phyloP scores from a whole-genome alignment of 2,329 filamentous ascomycete genomes.

The Aspergillus sp. region DNA sequence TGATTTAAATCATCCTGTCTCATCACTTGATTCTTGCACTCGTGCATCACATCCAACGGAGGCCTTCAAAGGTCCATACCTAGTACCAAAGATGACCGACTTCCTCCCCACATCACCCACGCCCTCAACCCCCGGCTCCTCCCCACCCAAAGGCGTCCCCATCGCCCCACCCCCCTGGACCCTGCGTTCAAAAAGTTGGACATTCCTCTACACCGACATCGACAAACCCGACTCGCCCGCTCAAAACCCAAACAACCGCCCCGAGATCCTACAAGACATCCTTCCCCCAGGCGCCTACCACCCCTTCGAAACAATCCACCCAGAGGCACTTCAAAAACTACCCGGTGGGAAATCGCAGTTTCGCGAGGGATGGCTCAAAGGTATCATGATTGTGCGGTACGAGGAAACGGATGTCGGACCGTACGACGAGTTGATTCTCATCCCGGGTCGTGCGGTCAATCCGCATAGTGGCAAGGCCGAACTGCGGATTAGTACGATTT shows the following conservation, averaged over 20 bases:
- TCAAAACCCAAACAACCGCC: constrained; percentile 10
- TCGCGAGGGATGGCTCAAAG: constrained; percentile 4
- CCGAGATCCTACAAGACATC: background rate
- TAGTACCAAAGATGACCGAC: background rate
- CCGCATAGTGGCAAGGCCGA: background rate
- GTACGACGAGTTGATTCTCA: constrained; percentile 7
- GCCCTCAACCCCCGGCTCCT: background rate
- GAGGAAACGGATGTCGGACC: constrained; percentile 6
- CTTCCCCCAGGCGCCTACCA: constrained; percentile 7
- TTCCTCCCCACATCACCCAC: background rate
- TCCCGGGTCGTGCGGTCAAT: constrained; percentile 6
- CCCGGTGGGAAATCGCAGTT: background rate
- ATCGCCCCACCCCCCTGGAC: constrained; percentile 11
- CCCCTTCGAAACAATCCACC: constrained; percentile 1
- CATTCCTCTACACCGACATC: background rate
- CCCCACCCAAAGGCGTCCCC: constrained; percentile 1
- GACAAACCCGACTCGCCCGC: background rate
- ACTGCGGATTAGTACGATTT: background rate
- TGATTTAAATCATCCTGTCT: background rate
- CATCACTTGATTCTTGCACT: background rate
- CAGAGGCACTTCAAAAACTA: background rate
- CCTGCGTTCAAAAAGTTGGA: constrained; percentile 6
- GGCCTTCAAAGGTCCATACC: background rate
- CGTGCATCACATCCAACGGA: background rate
- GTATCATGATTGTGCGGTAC: constrained; percentile 8